Base-by-base conservation (phyloP, 306 rosid species). In the Trifolium pratense region DNA sequence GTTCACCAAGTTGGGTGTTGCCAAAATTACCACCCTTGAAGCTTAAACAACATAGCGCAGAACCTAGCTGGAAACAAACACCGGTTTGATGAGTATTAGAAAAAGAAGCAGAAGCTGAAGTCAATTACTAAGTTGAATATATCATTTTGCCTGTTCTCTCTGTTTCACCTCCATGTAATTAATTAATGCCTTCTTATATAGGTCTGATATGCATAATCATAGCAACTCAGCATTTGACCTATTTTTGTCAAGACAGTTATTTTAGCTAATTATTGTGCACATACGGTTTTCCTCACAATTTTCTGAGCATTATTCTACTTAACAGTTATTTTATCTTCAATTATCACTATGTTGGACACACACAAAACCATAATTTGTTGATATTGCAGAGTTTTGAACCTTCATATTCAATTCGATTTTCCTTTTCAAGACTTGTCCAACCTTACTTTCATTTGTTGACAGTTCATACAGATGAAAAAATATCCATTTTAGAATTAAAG, bases 1-100 rank as follows among this genome's bases (percentile, higher is more conserved):
- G 5, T 39, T 80, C 87, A 3, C 91, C 97, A 6, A 75, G 57
- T 34, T 91, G 93, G 97, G 93, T 70, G 18, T 40, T 58, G 46
- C 34, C 78, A 4, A 87, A 83, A 80, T 72, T 83, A 77, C 79
- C 84, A 48, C 88, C 96, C 66, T 9, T 76, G 51, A 78, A 75
- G 76, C 34, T 77, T 14, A 74, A 76, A 52, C 62, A 74, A 56
- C 7, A 25, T 23, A 69, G 13, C 36, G 71, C 2, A 9, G 49
- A 21, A 16, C 60, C 56, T 61, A 64, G 60, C 17, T 11, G 48
- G 60, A 26, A 48, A 37, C 48, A 67, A n/a, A 67, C 60, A 9
- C 61, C 49, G 62, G 42, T 61, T 34, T 76, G 72, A 20, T 62
- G 71, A 81, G 59, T 75, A 15, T 39, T 2, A 36, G 52, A 69